phyloP scores from a whole-genome alignment of 768 basidiomycete species.

The Multifurca ochricompacta region DNA sequence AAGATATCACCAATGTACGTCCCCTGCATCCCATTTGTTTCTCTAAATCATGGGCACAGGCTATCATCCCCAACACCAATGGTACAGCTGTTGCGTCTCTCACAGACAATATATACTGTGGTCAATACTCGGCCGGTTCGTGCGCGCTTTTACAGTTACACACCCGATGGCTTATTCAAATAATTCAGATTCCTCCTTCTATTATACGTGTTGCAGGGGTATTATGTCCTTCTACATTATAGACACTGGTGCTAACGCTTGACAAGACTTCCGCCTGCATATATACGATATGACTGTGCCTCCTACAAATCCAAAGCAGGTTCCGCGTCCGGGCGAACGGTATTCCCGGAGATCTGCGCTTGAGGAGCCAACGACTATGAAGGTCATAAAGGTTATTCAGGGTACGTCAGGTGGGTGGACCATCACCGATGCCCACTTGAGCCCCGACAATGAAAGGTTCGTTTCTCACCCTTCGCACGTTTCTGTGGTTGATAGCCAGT shows the following conservation, averaged over 20 bases:
- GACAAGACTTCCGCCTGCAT: slow-evolving; percentile 76
- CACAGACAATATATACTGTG: slow-evolving; percentile 70
- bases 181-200: slow-evolving; percentile 72
- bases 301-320: slow-evolving; percentile 24
- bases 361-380: slow-evolving; percentile 44
- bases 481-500: slow-evolving; percentile 4
- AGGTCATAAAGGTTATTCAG: slow-evolving; percentile 55
- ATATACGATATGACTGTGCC: slow-evolving; percentile 73
- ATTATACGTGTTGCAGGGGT: slow-evolving; percentile 90
- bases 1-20: slow-evolving; percentile 51
- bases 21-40: neutral
- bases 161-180: slow-evolving; percentile 1
- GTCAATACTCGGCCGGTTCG: slow-evolving; percentile 71
- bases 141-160: neutral
- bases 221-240: slow-evolving; percentile 7
- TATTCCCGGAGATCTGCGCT: slow-evolving; percentile 23
- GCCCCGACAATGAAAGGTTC: slow-evolving; percentile 80
- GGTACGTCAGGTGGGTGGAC: slow-evolving; percentile 83
- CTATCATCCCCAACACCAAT: slow-evolving; percentile 67
- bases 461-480: slow-evolving; percentile 13
- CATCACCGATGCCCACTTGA: slow-evolving; percentile 89
- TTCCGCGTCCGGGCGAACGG: slow-evolving; percentile 8
- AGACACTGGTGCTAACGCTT: neutral
- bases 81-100: slow-evolving; percentile 76
- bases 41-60: slow-evolving; percentile 33